Base-by-base conservation (phyloP, 495 filamentous ascomycete species). In the Choiromyces venosus region DNA sequence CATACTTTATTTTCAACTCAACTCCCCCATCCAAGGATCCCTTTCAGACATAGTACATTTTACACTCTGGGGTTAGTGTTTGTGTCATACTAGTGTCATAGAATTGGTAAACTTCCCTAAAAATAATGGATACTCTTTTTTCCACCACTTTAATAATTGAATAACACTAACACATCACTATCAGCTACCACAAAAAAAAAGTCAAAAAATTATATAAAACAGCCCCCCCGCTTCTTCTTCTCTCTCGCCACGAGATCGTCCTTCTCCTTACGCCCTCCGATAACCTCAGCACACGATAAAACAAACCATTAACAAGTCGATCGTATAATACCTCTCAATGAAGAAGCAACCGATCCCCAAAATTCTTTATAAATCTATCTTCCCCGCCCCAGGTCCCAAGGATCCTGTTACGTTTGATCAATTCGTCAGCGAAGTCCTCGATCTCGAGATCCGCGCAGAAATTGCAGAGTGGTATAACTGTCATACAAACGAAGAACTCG, bases 401-500 rank as follows among this genome's bases (percentile, higher is more conserved):
- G 75, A 77, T 39, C 75, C 75, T 33, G 66, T 69, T 36, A 67
- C 75, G 38, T 77, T 77, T 19, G 75, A 77, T 21, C 73, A 77
- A 44, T 77, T 77, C 38, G 67, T 77, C 42, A 39, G 70, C n/a
- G 69, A 74, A 18, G 67, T 64, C 21, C 75, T 77, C 42, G 75
- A 76, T 19, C 74, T 73, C 35, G 75, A 77, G 52, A 77, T 77
- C 70, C 75, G 75, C 66, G n/a, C 67, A 42, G 75, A 77, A 67
- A 77, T 77, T 10, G 76, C 72, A 66, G 75, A 74, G 8, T 77
- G 66, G 66, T 77, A 73, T 40, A 74, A 70, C 35, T 73, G 65
- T 44, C 69, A 76, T 16, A 69, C 69, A 19, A 39, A 76, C 66
- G 75, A 77, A 64, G 74, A 76, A 35, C 74, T 76, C 12, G 74